phyloP scores from a whole-genome alignment of 176 grass and related monocot genomes.

The Saccharum officinarum region DNA sequence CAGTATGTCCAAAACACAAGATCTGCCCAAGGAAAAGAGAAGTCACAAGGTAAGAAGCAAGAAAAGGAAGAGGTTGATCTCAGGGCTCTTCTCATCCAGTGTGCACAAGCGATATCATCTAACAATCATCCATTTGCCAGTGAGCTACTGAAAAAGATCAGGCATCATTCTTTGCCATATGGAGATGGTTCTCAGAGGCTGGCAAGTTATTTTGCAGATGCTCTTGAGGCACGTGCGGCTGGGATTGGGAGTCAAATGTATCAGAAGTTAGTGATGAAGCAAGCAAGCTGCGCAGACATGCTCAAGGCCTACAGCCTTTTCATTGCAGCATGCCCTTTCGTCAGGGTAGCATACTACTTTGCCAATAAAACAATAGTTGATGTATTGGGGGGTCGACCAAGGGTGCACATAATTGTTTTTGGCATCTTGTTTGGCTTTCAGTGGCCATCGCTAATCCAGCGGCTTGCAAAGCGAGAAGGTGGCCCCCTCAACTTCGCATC shows the following conservation, averaged over 20 bases:
- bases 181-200: constrained; percentile 60
- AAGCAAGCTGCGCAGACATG: constrained; percentile 26
- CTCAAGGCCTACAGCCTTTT: constrained; percentile 44
- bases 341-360: constrained; percentile 43
- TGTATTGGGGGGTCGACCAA: constrained; percentile 31
- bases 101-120: constrained; percentile 51
- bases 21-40: background rate
- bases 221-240: constrained; percentile 55
- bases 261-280: constrained; percentile 28
- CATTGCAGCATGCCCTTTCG: constrained; percentile 51
- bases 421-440: constrained; percentile 60
- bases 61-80: constrained; percentile 40
- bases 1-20: background rate
- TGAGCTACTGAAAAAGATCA: constrained; percentile 52
- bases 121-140: constrained; percentile 22
- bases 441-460: constrained; percentile 60
- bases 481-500: constrained; percentile 49
- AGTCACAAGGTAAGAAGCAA: constrained; percentile 37
- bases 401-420: constrained; percentile 61
- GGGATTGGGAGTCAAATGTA: constrained; percentile 58
- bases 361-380: constrained; percentile 59
- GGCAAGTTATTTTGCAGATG: constrained; percentile 59
- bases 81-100: constrained; percentile 47
- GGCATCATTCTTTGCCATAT: constrained; percentile 36
- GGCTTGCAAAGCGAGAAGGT: constrained; percentile 23